A percentile compares a stretch with the other conserved stretches of the same genome.
These are phyloP conservation scores for Eucalyptus erythrocorys DNA, from an alignment of 345 rosid genomes.

Conservation along the genomic window DNA sequence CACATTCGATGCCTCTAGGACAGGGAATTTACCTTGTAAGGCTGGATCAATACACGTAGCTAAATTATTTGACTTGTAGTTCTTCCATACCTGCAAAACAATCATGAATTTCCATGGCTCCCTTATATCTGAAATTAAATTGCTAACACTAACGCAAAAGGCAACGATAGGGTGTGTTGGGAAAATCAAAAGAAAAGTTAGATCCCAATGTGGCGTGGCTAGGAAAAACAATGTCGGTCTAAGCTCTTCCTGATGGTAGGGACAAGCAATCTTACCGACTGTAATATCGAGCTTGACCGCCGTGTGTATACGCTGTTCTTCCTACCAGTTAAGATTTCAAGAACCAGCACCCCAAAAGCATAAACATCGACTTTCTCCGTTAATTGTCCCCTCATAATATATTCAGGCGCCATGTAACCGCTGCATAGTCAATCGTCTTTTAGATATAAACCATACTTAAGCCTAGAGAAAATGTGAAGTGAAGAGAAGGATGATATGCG, in stretches of 20 bases:
- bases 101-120: background rate
- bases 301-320: conserved; percentile 49
- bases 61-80: conserved; percentile 30
- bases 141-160: background rate
- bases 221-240: background rate
- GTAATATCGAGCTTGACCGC: conserved; percentile 37
- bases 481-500: background rate
- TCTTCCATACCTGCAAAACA: conserved; percentile 55
- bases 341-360: conserved; percentile 63
- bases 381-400: conserved; percentile 54
- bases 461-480: background rate
- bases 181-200: background rate
- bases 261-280: conserved; percentile 22
- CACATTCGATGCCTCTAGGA: conserved; percentile 34
- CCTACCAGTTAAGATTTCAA: conserved; percentile 48
- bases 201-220: no score
- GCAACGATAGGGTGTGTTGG: no score
- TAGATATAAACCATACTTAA: background rate
- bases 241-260: background rate
- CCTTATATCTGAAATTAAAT: background rate
- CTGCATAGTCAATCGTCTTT: conserved; percentile 2
- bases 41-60: conserved; percentile 21
- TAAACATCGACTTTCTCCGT: conserved; percentile 77
- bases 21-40: conserved; percentile 11
- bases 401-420: conserved; percentile 88